Evolutionary conservation across 2,329 filamentous ascomycete genomes (phyloP).

Genomic region (Gremmenia infestans): DNA sequence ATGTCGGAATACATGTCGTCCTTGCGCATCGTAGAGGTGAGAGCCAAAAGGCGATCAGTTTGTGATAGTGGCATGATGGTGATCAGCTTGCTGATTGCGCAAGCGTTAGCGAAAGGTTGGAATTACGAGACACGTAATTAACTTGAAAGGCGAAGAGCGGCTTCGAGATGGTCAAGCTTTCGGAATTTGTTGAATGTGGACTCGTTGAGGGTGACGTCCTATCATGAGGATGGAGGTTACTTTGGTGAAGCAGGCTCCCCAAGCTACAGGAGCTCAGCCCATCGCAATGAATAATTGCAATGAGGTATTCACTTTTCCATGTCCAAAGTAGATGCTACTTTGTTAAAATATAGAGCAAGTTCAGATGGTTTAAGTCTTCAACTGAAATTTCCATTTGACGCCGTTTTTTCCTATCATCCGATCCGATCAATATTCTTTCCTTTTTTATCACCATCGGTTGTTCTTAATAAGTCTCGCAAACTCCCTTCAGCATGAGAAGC

Average conservation of each 20-base stretch:
- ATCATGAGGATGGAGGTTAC: not conserved
- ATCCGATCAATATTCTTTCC: conserved; percentile 28
- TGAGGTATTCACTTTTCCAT: no score
- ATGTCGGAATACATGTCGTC: conserved; percentile 7
- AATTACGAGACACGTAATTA: no score
- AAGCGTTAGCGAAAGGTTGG: no score
- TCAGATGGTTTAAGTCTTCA: not conserved
- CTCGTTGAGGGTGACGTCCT: no score
- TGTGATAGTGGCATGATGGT: not conserved
- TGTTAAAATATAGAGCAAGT: not conserved
- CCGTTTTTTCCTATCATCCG: conserved; percentile 7
- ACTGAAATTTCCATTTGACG: not conserved
- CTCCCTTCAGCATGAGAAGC: conserved; percentile 51
- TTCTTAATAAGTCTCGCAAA: conserved; percentile 47
- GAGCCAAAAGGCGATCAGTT: not conserved
- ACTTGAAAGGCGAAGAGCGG: no score
- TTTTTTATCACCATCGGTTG: conserved; percentile 30
- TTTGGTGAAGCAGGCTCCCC: not conserved
- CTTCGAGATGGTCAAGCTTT: no score
- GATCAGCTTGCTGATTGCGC: not conserved
- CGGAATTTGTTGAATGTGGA: no score
- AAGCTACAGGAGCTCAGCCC: no score
- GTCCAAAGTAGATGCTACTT: not conserved
- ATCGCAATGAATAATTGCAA: no score
- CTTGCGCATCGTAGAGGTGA: not conserved